These are phyloP conservation scores for Tulasnella sp. DNA, from an alignment of 768 basidiomycete genomes.

Conservation along the genomic window DNA sequence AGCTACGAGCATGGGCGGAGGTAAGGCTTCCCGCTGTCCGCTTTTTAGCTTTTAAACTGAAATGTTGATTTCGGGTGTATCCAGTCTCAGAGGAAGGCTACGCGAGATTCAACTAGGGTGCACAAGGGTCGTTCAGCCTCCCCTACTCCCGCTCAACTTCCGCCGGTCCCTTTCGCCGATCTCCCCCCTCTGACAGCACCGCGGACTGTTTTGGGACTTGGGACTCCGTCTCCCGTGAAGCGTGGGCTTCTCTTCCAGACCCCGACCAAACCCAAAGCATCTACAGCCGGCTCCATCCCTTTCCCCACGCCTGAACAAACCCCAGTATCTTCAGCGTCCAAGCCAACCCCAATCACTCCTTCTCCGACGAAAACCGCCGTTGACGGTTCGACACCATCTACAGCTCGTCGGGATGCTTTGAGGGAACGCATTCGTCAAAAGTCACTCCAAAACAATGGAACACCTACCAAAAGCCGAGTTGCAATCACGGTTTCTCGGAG, in stretches of 20 bases:
- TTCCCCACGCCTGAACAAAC: conserved; percentile 17
- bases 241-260: conserved; percentile 11
- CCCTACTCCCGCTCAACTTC: conserved; percentile 18
- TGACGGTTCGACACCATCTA: conserved; percentile 26
- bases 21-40: conserved; percentile 32
- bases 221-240: conserved; percentile 5
- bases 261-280: not conserved
- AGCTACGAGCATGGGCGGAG: conserved; percentile 57
- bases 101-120: not conserved
- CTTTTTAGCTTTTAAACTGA: too few relatives aligned
- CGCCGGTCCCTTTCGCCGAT: conserved; percentile 15
- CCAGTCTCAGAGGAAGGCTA: conserved; percentile 8
- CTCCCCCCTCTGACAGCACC: conserved; percentile 11
- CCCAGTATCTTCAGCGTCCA: not conserved
- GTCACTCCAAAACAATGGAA: conserved; percentile 46
- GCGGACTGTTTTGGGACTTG: not conserved
- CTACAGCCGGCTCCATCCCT: not conserved
- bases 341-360: conserved; percentile 19
- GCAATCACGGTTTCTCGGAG: conserved; percentile 28
- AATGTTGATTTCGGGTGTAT: not conserved
- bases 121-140: conserved; percentile 19
- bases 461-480: conserved; percentile 36
- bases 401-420: conserved; percentile 68
- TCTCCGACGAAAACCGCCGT: not conserved
- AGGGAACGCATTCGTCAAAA: conserved; percentile 73